phyloP scores from a whole-genome alignment of 2,329 filamentous ascomycete species.

The Aspergillus sp. region DNA sequence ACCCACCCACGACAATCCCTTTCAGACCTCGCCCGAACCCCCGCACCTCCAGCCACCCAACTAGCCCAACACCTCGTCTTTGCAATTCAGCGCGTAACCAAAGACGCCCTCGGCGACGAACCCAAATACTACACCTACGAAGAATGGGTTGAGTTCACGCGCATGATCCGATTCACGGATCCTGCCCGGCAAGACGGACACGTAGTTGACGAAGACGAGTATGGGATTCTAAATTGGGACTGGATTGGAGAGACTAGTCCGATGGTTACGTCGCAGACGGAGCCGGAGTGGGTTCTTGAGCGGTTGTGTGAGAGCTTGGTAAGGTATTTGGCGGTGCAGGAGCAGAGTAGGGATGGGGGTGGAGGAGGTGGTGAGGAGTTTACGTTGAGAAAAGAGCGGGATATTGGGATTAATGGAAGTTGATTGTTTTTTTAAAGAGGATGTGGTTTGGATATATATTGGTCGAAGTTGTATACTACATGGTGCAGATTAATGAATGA shows the following conservation, averaged over 20 bases:
- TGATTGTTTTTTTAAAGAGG: no score
- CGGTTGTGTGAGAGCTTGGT: slow-evolving; percentile 61
- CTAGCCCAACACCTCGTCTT: slow-evolving; percentile 60
- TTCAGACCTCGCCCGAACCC: slow-evolving; percentile 44
- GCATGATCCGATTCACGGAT: slow-evolving; percentile 60
- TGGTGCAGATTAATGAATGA: no score
- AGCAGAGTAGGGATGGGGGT: no score
- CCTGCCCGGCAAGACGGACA: slow-evolving; percentile 25
- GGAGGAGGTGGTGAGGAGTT: no score
- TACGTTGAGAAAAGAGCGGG: no score
- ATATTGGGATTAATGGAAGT: no score
- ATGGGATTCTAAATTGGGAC: slow-evolving; percentile 63
- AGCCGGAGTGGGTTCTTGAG: slow-evolving; percentile 65
- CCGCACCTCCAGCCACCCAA: slow-evolving; percentile 18
- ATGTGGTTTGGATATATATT: no score
- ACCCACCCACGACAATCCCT: slow-evolving; percentile 35
- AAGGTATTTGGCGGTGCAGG: slow-evolving; percentile 21
- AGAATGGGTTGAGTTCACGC: slow-evolving; percentile 82
- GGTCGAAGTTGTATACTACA: no score
- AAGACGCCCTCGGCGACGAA: slow-evolving; percentile 55
- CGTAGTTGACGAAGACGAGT: slow-evolving; percentile 48
- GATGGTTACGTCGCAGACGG: slow-evolving; percentile 58
- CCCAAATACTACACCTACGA: slow-evolving; percentile 70
- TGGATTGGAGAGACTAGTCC: slow-evolving; percentile 68
- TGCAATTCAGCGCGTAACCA: slow-evolving; percentile 37